Base-by-base conservation (phyloP, 2,329 filamentous ascomycete genomes). In the Seiridium unicorne region DNA sequence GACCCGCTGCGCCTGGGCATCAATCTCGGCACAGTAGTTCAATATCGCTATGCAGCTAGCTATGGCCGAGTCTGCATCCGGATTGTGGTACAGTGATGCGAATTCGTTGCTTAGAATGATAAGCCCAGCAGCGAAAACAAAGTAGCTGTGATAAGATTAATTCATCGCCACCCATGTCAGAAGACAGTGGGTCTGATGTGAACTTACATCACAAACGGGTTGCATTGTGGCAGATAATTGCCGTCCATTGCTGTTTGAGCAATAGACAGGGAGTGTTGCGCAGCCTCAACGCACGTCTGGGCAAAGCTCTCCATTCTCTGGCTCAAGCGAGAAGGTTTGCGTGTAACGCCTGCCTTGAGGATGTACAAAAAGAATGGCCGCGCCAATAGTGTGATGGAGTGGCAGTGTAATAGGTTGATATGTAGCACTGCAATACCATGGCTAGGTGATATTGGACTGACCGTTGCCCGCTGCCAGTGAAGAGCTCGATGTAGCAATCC, bases 361-460 rank as follows among this genome's bases (percentile, higher is more conserved):
- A 86, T 77, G 60, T 81, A 84, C 11, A 89, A 73, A 60, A 89
- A 86, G 68, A 89, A 89, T 0, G 88, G 87, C 35, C 87, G 78
- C 1, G 84, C 87, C 1, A 90, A 77, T 0, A 90, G 76, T 34
- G 89, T 81, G 47, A 88, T 80, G 0, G 85, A 84, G 67, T 89
- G 86, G 59, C 81, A 84, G 60, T 88, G 84, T 42, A 89, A 75
- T 32, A 89, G 74, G 61, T 88, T 87, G 60, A 83, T 76, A 63
- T 89, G 87, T 5, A 89, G 72, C n/a, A 86, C 81, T 3, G 84
- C 82, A 40, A 89, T 81, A 3, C 82, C 81, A 61, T 84, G 77
- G 26, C 76, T 76, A n/a, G 80, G 74, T 44, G 74, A 68, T 32
- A 71, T 68, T 36, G 73, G 72, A 2, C 73, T 74, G 38, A 74